Percentiles rank a stretch among this genome's conserved stretches.
Conservation (phyloP, 2,329 filamentous ascomycete genomes). For the Hypoxylon sp. region DNA sequence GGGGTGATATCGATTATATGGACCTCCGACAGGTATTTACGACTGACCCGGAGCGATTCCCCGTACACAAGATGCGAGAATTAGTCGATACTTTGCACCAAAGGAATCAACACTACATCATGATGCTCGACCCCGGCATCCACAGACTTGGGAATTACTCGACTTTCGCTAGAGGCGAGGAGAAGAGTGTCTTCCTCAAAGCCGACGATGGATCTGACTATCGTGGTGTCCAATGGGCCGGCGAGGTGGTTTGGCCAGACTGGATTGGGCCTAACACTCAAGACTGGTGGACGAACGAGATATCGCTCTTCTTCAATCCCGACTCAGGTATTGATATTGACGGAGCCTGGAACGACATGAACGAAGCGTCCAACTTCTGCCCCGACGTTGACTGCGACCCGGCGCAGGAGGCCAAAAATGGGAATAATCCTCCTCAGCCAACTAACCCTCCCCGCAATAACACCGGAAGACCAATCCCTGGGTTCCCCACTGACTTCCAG, state of each 20-base stretch:
- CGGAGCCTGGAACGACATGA: conserved; percentile 77
- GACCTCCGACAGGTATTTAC: conserved; percentile 66
- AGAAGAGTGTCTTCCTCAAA: conserved; percentile 57
- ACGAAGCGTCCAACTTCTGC: conserved; percentile 63
- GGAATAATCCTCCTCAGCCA: conserved; percentile 62
- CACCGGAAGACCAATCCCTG: conserved; percentile 62
- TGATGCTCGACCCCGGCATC: conserved; percentile 76
- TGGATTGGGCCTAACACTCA: conserved; percentile 73
- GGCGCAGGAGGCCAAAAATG: conserved; percentile 18
- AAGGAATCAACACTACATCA: conserved; percentile 72
- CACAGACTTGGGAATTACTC: conserved; percentile 53
- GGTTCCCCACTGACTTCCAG: conserved; percentile 73
- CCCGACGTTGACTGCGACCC: conserved; percentile 43
- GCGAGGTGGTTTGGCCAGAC: conserved; percentile 73
- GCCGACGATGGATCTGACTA: conserved; percentile 61
- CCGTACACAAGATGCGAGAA: conserved; percentile 68
- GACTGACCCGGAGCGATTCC: conserved; percentile 67
- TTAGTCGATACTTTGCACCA: conserved; percentile 71
- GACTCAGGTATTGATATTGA: conserved; percentile 74
- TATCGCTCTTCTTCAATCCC: conserved; percentile 68
- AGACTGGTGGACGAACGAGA: conserved; percentile 73
- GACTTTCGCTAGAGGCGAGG: conserved; percentile 54
- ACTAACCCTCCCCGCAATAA: conserved; percentile 64
- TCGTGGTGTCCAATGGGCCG: conserved; percentile 75
- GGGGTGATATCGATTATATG: conserved; percentile 72